phyloP scores from a whole-genome alignment of 805 yeast species.

The Candida methanosorbosa region DNA sequence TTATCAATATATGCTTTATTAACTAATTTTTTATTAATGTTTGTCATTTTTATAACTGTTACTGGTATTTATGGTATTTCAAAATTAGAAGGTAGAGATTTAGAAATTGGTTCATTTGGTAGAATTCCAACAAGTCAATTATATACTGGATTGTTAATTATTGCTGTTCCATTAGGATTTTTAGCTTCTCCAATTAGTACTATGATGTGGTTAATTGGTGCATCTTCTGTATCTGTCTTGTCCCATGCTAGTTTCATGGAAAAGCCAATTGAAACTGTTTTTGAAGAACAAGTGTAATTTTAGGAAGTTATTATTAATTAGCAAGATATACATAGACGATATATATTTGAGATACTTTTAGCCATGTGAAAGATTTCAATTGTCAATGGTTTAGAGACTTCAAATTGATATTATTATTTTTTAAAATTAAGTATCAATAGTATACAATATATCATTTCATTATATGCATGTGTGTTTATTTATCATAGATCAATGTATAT shows the following conservation, averaged over 20 bases:
- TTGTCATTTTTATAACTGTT: slow-evolving; percentile 67
- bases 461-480: too few species aligned
- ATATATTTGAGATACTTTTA: too few species aligned
- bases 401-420: background rate
- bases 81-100: slow-evolving; percentile 73
- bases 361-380: too few species aligned
- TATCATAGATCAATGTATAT: too few species aligned
- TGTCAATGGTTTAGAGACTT: too few species aligned
- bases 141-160: slow-evolving; percentile 76
- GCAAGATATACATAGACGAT: background rate
- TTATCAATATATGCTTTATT: slow-evolving; percentile 79
- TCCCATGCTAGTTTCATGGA: slow-evolving; percentile 93
- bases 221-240: slow-evolving; percentile 75
- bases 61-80: slow-evolving; percentile 75
- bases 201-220: slow-evolving; percentile 93
- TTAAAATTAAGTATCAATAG: too few species aligned
- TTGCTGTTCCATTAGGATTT: slow-evolving; percentile 42
- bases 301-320: too few species aligned
- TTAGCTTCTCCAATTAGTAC: slow-evolving; percentile 54
- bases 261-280: slow-evolving; percentile 95
- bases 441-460: too few species aligned
- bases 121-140: slow-evolving; percentile 74
- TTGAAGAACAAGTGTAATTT: slow-evolving; percentile 57
- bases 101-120: slow-evolving; percentile 64
- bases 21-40: slow-evolving; percentile 76